Percentiles rank a stretch among this genome's conserved stretches.
Conservation (phyloP, 108 stramenopile genomes). For the Stephanodiscus minutulus region DNA sequence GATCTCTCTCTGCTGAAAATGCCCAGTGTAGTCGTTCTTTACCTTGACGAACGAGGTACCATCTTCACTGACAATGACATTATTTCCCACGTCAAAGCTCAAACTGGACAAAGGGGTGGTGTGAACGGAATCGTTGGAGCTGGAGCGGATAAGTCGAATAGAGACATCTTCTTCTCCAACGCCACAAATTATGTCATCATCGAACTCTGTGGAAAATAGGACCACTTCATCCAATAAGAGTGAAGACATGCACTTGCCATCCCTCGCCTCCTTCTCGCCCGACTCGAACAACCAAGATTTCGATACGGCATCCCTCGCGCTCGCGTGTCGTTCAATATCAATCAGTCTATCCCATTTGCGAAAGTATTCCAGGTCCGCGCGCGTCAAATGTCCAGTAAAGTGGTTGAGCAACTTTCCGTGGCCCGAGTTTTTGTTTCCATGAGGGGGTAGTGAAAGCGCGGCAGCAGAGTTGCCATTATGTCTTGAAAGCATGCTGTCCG, state of each 20-base stretch:
- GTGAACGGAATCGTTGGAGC: conserved; percentile 21
- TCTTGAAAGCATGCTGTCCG: conserved; percentile 30
- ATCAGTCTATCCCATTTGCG: conserved; percentile 86
- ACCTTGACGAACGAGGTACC: conserved; percentile 24
- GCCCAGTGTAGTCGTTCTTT: neutral
- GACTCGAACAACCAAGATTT: conserved; percentile 74
- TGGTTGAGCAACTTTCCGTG: conserved; percentile 62
- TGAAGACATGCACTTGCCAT: conserved; percentile 69
- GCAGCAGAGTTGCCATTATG: conserved; percentile 4
- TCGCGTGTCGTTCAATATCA: conserved; percentile 77
- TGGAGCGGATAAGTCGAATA: conserved; percentile 44
- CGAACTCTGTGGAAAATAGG: conserved; percentile 14
- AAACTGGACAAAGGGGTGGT: conserved; percentile 36
- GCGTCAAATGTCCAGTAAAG: conserved; percentile 71
- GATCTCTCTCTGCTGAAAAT: conserved; percentile 2
- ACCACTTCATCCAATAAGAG: conserved; percentile 51
- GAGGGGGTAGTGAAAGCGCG: neutral
- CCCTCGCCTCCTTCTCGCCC: conserved; percentile 52
- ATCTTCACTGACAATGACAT: conserved; percentile 79
- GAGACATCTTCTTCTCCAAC: conserved; percentile 28
- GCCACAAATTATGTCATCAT: neutral
- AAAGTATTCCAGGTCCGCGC: conserved; percentile 76
- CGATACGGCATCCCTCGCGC: conserved; percentile 21
- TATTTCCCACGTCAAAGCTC: conserved; percentile 50
- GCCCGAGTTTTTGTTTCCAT: neutral